Evolutionary conservation across 345 rosid genomes (phyloP), one percentile per base, ranked within the genome.

Genomic region (Salix suchowensis): DNA sequence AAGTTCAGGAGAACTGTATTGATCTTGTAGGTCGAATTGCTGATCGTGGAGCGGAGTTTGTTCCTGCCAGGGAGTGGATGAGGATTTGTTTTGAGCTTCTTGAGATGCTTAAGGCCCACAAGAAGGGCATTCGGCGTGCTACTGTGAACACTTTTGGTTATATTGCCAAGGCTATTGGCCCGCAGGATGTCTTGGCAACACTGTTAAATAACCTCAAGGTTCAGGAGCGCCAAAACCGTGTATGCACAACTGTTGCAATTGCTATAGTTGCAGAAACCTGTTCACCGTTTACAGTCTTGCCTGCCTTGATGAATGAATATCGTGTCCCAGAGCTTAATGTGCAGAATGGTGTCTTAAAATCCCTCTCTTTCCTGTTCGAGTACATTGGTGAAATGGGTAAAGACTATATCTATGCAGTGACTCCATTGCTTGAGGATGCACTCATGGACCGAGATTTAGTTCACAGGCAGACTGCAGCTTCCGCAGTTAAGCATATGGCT

Each of bases 61-160:
- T 96, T 74, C 98, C 99, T 16, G 99, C 99, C 26, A 93, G 98
- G 79, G 99, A 96, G 82, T 92, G 98, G 99, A 96, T 96, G 99
- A 87, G 97, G 85, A 96, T 96, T 40, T 93, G 97, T 82, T 96
- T 96, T 70, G 99, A 96, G 90, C 95, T 96, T 65, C 95, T 96
- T 10, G 99, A 96, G 86, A 96, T 96, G 99, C 98, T 96, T n/a
- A 93, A 96, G 75, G 99, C 99, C 52, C 99, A 96, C 88, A 96
- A 96, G 85, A 96, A 96, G 86, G 99, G 99, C 50, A 94, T 96
- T 65, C 90, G 99, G 1, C 88, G 99, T 77, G 98, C 99, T 37
- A 94, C 97, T 0, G 99, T 96, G 73, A 96, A 96, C 80, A 96
- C 99, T 34, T 96, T 96, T 36, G 99, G 99, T 67, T 96, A 96